These are phyloP conservation scores for Betula pendula DNA, from an alignment of 306 rosid genomes.

Conservation along the genomic window DNA sequence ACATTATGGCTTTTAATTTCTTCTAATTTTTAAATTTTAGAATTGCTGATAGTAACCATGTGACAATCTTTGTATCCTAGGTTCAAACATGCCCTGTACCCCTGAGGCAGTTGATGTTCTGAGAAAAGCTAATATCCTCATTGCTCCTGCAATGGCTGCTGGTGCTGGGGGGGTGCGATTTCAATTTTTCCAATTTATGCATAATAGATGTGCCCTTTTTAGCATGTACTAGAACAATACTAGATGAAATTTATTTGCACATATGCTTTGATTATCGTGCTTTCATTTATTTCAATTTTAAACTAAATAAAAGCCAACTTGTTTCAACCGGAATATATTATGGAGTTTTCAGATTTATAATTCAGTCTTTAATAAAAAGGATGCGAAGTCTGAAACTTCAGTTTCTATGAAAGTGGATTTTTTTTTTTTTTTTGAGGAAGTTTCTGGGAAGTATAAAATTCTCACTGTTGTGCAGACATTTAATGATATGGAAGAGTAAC, in stretches of 20 bases:
- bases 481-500: background rate
- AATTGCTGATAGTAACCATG: slow-evolving; percentile 23
- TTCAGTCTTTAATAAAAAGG: background rate
- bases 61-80: slow-evolving; percentile 41
- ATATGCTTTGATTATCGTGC: background rate
- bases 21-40: slow-evolving; percentile 13
- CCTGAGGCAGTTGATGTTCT: slow-evolving; percentile 87
- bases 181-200: slow-evolving; percentile 29
- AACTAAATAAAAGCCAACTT: slow-evolving; percentile 4
- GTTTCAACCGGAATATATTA: background rate
- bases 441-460: background rate
- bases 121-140: slow-evolving; percentile 81
- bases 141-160: slow-evolving; percentile 99
- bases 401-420: background rate
- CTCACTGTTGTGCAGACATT: background rate
- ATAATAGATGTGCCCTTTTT: slow-evolving; percentile 10
- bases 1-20: slow-evolving; percentile 10
- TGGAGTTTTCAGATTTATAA: slow-evolving; percentile 1
- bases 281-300: slow-evolving; percentile 3
- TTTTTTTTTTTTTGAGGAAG: background rate
- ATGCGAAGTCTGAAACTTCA: background rate
- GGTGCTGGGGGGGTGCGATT: slow-evolving; percentile 98
- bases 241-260: slow-evolving; percentile 1
- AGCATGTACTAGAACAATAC: slow-evolving; percentile 4
- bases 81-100: slow-evolving; percentile 96